phyloP scores from a whole-genome alignment of 805 yeast species.

The Candida ipomoeae region DNA sequence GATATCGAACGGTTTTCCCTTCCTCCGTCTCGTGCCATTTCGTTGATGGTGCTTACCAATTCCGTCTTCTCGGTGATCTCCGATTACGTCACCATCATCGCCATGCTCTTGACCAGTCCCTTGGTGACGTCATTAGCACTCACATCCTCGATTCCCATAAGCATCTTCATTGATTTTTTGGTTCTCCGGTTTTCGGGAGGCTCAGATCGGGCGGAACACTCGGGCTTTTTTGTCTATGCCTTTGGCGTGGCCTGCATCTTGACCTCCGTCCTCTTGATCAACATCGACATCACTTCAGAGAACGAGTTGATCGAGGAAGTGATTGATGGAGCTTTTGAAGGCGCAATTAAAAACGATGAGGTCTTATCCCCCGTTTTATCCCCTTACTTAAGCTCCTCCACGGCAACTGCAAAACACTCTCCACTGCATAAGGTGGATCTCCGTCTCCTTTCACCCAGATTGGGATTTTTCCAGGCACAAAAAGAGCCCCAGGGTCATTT shows the following conservation, averaged over 20 bases:
- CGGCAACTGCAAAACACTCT: slow-evolving; percentile 1
- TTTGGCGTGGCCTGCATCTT: slow-evolving; percentile 47
- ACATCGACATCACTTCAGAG: slow-evolving; percentile 39
- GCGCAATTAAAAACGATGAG: slow-evolving; percentile 45
- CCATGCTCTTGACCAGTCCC: slow-evolving; percentile 52
- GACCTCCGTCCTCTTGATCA: slow-evolving; percentile 44
- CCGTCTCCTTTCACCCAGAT: slow-evolving; percentile 13
- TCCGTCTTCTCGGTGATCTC: slow-evolving; percentile 46
- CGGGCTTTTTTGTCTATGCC: slow-evolving; percentile 31
- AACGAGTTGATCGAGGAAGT: slow-evolving; percentile 44
- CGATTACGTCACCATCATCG: slow-evolving; percentile 48
- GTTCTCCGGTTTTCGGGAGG: slow-evolving; percentile 24
- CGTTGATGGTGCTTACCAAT: slow-evolving; percentile 34
- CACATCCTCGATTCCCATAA: slow-evolving; percentile 50
- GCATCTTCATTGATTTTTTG: slow-evolving; percentile 46
- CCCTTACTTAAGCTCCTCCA: slow-evolving; percentile 32
- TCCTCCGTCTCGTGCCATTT: slow-evolving; percentile 33
- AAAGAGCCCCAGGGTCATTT: slow-evolving; percentile 3
- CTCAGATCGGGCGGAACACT: slow-evolving; percentile 14
- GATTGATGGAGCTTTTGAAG: slow-evolving; percentile 45
- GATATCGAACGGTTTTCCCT: slow-evolving; percentile 40
- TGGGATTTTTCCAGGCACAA: slow-evolving; percentile 16
- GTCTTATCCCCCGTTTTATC: slow-evolving; percentile 44
- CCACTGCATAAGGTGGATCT: slow-evolving; percentile 14
- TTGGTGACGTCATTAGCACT: slow-evolving; percentile 48